Evolutionary conservation across 140 eudicot genomes (phyloP), one percentile per base, ranked within the genome.

Genomic region (Ambrosia hybrid): DNA sequence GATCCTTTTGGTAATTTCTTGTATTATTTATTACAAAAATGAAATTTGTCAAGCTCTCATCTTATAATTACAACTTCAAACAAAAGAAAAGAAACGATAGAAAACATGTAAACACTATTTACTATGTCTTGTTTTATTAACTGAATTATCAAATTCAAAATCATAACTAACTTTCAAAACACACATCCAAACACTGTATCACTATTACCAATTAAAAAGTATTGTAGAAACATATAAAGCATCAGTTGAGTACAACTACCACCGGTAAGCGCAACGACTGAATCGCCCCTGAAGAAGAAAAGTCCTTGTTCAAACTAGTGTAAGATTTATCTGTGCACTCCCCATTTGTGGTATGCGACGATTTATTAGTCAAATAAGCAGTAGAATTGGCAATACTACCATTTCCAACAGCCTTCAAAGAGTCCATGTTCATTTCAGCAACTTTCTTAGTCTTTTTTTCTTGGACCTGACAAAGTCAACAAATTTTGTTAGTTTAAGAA

Each of bases 381-480:
- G 84, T 88, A 45, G 97, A 82, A 73, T 86, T 84, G 2, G 85
- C 72, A 49, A 70, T 55, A 71, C 79, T 77, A 67, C 96, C 96
- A 85, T 90, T 87, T 34, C 85, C 96, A 59, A 72, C 72, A 77
- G 82, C 74, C 74, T 82, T 84, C 43, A 88, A 80, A 73, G 88
- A 65, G 65, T 90, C 94, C 67, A 83, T 49, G 76, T 87, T 90
- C 79, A 93, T 84, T 36, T 90, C 96, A n/a, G 78, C 71, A 67
- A 93, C 77, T 85, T 90, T 90, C 91, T 93, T 90, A 58, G 86
- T 82, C 85, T 93, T 90, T 79, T 90, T 93, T 88, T 93, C 98
- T 73, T 87, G 98, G 66, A 93, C 98, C 98, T 93, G 85, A 70
- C 13, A 65, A 46, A 65, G 63, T 72, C 62, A 37, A 52, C 62